Conservation (phyloP, 129 eudicot species). For the Ambrosia artemisiifolia region DNA sequence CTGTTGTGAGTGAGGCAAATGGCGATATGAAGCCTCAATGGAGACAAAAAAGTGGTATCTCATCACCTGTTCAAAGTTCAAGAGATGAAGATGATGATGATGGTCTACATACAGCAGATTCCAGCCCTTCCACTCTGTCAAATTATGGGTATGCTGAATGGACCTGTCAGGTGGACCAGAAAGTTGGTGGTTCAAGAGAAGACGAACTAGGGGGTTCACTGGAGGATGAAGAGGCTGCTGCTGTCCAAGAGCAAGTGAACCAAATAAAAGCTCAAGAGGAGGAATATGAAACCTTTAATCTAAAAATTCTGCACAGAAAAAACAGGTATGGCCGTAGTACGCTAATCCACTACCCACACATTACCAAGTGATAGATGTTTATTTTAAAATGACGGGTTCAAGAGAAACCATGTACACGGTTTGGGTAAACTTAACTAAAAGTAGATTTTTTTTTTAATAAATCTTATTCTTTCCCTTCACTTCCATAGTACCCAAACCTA, state of each 20-base stretch:
- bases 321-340: slow-evolving; percentile 62
- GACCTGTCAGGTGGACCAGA: slow-evolving; percentile 44
- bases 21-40: slow-evolving; percentile 67
- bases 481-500: too few species aligned
- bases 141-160: slow-evolving; percentile 60
- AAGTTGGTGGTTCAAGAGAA: slow-evolving; percentile 39
- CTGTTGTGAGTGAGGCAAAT: slow-evolving; percentile 37
- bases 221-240: slow-evolving; percentile 98
- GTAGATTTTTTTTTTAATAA: too few species aligned
- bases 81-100: slow-evolving; percentile 58
- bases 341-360: not conserved
- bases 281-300: slow-evolving; percentile 91
- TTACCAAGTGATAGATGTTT: too few species aligned
- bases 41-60: slow-evolving; percentile 68
- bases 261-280: slow-evolving; percentile 98
- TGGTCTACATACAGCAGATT: slow-evolving; percentile 53
- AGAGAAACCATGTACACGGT: too few species aligned
- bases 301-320: slow-evolving; percentile 92
- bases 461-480: too few species aligned
- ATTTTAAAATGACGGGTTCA: too few species aligned
- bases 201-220: slow-evolving; percentile 70
- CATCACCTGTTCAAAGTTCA: slow-evolving; percentile 76
- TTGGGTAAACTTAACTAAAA: too few species aligned
- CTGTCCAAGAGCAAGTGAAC: slow-evolving; percentile 97
- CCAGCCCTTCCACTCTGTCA: slow-evolving; percentile 80